phyloP scores from a whole-genome alignment of 164 flowering plant genomes.

The Hamamelis virginiana region DNA sequence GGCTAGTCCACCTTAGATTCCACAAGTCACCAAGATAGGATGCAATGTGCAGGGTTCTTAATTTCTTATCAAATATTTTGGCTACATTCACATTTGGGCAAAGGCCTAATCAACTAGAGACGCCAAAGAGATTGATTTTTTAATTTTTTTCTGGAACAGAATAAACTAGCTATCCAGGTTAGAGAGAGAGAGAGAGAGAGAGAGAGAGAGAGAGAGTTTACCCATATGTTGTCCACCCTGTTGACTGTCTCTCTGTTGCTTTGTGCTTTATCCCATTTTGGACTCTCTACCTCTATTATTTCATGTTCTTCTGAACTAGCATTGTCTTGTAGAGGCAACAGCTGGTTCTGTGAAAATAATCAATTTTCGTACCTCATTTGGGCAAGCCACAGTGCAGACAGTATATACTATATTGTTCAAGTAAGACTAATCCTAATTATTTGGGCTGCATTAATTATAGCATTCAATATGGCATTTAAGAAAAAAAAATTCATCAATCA shows the following conservation, averaged over 20 bases:
- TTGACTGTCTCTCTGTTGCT: not conserved
- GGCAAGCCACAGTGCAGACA: not conserved
- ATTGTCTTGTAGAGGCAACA: conserved; percentile 5
- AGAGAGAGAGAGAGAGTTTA: not conserved
- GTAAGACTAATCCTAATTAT: too few relatives aligned
- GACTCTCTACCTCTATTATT: not conserved
- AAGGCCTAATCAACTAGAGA: too few relatives aligned
- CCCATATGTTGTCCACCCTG: conserved; percentile 1
- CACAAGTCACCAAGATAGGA: too few relatives aligned
- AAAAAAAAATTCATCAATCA: too few relatives aligned
- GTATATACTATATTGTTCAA: too few relatives aligned
- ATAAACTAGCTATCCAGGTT: too few relatives aligned
- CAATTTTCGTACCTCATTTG: not conserved
- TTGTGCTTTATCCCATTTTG: not conserved
- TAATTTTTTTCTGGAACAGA: too few relatives aligned
- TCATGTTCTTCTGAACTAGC: not conserved
- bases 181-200: not conserved
- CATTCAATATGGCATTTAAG: not conserved
- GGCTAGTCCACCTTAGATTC: too few relatives aligned
- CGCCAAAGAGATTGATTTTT: too few relatives aligned
- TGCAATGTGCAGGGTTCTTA: too few relatives aligned
- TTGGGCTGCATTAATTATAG: not conserved
- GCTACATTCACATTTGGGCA: too few relatives aligned
- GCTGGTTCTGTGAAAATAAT: not conserved
- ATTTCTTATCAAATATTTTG: too few relatives aligned